Evolutionary conservation across 225 moss, liverwort and hornwort genomes (phyloP), one percentile per base, ranked within the genome.

Genomic region (Marchantia polymorpha): DNA sequence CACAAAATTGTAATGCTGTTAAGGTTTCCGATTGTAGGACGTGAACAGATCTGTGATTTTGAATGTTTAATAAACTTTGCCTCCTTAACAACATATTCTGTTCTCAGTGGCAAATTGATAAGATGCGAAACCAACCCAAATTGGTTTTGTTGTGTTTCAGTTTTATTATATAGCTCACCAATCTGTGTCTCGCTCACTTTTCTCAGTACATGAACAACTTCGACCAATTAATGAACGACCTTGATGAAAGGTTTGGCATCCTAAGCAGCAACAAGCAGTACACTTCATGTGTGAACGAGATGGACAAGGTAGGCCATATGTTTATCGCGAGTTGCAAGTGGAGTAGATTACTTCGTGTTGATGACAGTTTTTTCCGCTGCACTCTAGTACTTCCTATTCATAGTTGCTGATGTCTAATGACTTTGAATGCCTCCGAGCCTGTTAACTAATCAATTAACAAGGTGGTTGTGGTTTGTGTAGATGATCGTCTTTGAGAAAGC

Each of bases 121-220:
- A 39, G 39, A 39, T 39, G 39, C 39, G 39, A 39, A 39, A 39
- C 39, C 39, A 39, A 39, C 39, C 39, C 39, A 39, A 39, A 39
- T 39, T 39, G 39, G 39, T 39, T 39, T 39, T 39, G 5, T 39
- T 39, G 39, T 39, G 39, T 39, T 5, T 5, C 2, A 39, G 39
- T 68, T 25, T 31, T 69, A 7, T 22, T 2, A 22, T 60, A 19
- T 19, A 60, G 60, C 7, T 22, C n/a, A 48, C 10, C 20, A 13
- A 10, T 29, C 12, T 46, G 46, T 69, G 17, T 26, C 8, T 77
- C 76, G 69, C 58, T 26, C 76, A 12, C 60, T 76, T 30, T 12
- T 60, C 16, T 70, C 87, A 93, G 96, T 96, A 83, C 72, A 94
- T 96, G 92, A 92, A 96, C 72, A 90, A 86, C 66, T 96, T 96